Evolutionary conservation across 2,329 filamentous ascomycete genomes (phyloP), one percentile per base, ranked within the genome.

Genomic region (Monilinia vaccinii-corymbosi): DNA sequence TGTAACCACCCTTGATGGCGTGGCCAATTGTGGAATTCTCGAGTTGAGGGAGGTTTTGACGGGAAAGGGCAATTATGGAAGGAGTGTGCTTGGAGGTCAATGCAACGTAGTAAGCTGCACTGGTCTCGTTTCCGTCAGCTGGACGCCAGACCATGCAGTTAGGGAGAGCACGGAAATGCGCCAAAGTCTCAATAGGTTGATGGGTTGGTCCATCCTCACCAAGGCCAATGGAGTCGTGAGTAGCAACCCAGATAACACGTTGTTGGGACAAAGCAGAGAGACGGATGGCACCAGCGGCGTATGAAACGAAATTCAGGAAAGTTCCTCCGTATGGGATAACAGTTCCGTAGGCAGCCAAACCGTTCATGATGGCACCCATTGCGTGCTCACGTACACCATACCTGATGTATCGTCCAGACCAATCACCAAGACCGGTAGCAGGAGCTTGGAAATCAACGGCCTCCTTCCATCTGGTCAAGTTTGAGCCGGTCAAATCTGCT

Each of bases 111-210:
- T 97, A 99, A 69, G 94, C 93, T 72, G 91, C 93, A 73, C 89
- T 95, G 71, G 89, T 94, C 88, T 99, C 94, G 81, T 97, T 97
- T 73, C 93, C 93, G 73, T 97, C 94, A 71, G 94, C 93, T 69
- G 94, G 94, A 74, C 94, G 92, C 94, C 94, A 97, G 71, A 97
- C 93, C 90, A 97, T 96, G 82, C 88, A 89, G 87, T 99, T 99
- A 73, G 94, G 94, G 70, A 97, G 85, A 67, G 94, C 94, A 75
- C 94, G 93, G 91, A 97, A 97, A 80, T 97, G 94, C 63, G 92
- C 88, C 65, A 97, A 86, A 48, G 91, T 96, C 86, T 99, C 94
- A 70, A 99, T 96, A 75, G 94, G 94, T 84, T 99, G 94, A 80
- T 99, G 94, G 61, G 94, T 99, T 69, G 94, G 93, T 65, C 94